Evolutionary conservation across 257 asterid genomes (phyloP), one percentile per base, ranked within the genome.

Genomic region (Solanum chmielewskii): DNA sequence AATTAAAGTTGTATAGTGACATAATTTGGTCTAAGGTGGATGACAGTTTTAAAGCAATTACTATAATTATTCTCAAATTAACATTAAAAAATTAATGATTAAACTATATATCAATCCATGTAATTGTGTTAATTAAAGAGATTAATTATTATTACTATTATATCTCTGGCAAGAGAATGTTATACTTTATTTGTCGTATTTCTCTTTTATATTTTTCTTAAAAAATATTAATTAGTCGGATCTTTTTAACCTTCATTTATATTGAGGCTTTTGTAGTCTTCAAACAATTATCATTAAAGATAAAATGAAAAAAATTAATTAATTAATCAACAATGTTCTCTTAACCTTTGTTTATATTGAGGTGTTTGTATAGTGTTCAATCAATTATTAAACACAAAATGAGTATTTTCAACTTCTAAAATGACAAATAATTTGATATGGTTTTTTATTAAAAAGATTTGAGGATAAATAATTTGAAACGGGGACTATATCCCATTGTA

Each of bases 21-120:
- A 21, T 11, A 74, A 78, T 82, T 78, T 56, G 49, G 35, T 85
- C 66, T 70, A 45, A 83, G 88, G 88, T 85, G 75, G 88, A 85
- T 85, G 76, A 78, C 88, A 87, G 83, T 35, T 35, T 42, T 39
- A 75, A 41, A 76, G 83, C 59, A 76, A 42, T 41, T 59, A 76
- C 35, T 23, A 41, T 76, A 41, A 76, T 41, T 76, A 41, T 11
- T 44, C 59, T 42, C 35, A 76, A 74, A 37, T 74, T 37, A 37
- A 29, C 81, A 74, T 37, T 37, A 20, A 10, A 18, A 44, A 47
- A 73, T 73, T 68, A 10, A 64, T 66, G 37, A 66, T 66, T 70
- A 11, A 73, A 37, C 49, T 74, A 74, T 73, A 68, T 13, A 14
- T 15, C 8, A 73, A 74, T 37, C 31, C 31, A 20, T 25, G n/a